Conservation (phyloP, 2,329 filamentous ascomycete species). For the Phoma sp. region DNA sequence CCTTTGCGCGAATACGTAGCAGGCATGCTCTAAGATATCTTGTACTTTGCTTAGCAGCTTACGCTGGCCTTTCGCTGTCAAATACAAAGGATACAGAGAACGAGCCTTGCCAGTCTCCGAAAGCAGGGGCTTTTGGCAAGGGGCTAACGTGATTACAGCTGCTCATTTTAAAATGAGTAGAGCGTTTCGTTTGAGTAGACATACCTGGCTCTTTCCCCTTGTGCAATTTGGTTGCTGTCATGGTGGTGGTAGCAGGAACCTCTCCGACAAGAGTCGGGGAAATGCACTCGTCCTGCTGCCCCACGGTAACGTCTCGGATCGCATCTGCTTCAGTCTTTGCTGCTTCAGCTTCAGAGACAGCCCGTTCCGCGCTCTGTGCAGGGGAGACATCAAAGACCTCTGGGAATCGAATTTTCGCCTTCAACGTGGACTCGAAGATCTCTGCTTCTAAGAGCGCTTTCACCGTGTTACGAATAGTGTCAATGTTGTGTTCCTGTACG, state of each 20-base stretch:
- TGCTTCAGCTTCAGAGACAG: neutral
- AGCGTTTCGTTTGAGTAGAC: no score
- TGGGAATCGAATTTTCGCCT: conserved; percentile 1
- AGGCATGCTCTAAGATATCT: neutral
- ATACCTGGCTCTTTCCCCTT: neutral
- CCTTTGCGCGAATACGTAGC: neutral
- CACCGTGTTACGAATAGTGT: neutral
- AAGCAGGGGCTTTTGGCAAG: neutral
- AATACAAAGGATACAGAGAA: neutral
- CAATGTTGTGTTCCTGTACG: neutral
- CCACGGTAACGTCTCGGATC: neutral
- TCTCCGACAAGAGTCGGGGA: neutral
- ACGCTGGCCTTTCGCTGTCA: neutral
- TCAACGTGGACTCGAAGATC: neutral
- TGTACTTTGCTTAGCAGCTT: neutral
- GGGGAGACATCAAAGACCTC: conserved; percentile 1
- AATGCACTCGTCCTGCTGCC: neutral
- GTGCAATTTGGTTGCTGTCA: no score
- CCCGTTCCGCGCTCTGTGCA: conserved; percentile 2
- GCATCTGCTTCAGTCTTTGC: neutral
- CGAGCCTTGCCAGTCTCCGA: neutral
- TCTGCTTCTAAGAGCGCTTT: neutral
- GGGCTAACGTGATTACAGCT: neutral
- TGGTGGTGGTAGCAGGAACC: neutral
- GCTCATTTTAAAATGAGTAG: neutral